Evolutionary conservation across 306 rosid genomes (phyloP).

Genomic region (Benincasa hispida): DNA sequence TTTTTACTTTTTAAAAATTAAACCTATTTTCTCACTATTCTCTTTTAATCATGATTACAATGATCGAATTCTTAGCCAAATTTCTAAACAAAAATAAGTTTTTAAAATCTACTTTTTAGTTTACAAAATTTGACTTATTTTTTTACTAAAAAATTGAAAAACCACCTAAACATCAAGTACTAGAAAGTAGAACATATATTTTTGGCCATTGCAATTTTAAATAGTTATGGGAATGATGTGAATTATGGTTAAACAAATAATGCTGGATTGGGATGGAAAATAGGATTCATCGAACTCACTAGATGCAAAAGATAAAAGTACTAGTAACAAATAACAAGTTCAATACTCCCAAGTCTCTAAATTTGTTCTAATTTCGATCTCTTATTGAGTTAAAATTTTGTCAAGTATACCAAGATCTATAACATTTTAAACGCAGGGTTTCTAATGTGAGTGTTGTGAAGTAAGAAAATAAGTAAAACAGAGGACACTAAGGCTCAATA

Average conservation of each 20-base stretch:
- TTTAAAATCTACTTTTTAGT: no score
- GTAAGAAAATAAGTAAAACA: not conserved
- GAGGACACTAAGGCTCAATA: slow-evolving; percentile 43
- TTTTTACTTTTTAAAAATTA: no score
- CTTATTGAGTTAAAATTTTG: not conserved
- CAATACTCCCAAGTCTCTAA: not conserved
- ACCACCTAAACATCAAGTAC: no score
- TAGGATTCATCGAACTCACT: not conserved
- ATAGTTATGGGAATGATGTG: not conserved
- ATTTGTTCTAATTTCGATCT: not conserved
- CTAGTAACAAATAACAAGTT: not conserved
- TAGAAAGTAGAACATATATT: no score
- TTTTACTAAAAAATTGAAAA: no score
- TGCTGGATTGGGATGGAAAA: not conserved
- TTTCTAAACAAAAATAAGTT: no score
- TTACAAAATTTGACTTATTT: no score
- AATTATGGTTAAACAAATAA: not conserved
- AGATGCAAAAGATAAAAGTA: not conserved
- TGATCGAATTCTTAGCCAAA: no score
- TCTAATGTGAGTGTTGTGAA: not conserved
- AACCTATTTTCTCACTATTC: no score
- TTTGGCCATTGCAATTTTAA: no score
- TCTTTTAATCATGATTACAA: no score
- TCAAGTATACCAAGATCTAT: not conserved
- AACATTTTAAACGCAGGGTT: not conserved